Percentiles rank a stretch among this genome's conserved stretches.
Conservation (phyloP, 2,329 filamentous ascomycete species). For the Neofusicoccum parvum region DNA sequence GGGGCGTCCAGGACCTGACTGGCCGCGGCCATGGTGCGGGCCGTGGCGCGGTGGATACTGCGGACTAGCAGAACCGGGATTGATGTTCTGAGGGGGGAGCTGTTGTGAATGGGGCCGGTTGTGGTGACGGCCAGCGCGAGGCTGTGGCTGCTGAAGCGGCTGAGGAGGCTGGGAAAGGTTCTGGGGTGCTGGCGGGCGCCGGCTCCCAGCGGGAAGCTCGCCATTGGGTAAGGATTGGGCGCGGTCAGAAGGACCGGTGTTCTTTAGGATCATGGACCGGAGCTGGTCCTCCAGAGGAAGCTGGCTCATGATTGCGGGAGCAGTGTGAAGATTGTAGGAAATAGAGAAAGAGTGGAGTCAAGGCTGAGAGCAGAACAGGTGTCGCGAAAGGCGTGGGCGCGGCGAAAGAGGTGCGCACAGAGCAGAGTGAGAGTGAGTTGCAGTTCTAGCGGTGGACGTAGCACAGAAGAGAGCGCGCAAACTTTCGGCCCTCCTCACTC, state of each 20-base stretch:
- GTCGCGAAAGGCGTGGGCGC: neutral
- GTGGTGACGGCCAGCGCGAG: neutral
- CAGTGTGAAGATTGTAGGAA: neutral
- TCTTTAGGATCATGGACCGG: constrained; percentile 62
- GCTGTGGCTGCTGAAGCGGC: neutral
- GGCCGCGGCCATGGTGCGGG: neutral
- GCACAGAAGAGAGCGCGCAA: neutral
- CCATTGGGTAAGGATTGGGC: neutral
- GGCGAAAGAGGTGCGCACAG: neutral
- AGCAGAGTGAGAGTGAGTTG: neutral
- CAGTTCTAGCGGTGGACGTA: neutral
- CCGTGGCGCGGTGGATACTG: neutral
- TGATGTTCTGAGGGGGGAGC: neutral
- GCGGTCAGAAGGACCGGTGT: constrained; percentile 28
- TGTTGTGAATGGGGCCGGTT: neutral
- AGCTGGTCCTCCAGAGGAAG: constrained; percentile 58
- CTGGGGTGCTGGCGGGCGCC: neutral
- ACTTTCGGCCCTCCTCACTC: constrained; percentile 1
- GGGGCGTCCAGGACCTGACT: neutral
- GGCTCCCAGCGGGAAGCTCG: neutral
- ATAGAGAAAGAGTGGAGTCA: neutral
- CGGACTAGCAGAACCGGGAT: neutral
- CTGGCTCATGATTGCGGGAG: constrained; percentile 5
- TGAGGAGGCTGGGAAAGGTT: neutral
- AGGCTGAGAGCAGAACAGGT: neutral